Evolutionary conservation across 1,139 yeast genomes (phyloP).

Genomic region (Lodderomyces margitis): DNA sequence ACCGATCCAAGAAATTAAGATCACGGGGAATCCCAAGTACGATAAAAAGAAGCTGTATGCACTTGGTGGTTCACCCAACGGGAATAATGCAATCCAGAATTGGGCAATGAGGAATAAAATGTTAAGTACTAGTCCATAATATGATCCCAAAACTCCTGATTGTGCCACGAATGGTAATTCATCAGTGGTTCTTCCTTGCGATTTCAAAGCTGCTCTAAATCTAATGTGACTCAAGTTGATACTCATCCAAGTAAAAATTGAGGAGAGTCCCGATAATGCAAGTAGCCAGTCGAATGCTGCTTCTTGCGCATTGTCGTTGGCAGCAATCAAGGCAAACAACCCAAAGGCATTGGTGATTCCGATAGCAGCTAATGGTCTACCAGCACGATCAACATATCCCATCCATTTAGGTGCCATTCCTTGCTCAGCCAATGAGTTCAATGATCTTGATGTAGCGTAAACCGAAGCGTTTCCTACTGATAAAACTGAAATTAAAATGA

Average conservation of each 20-base stretch:
- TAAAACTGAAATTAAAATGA: constrained; percentile 40
- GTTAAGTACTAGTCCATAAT: constrained; percentile 27
- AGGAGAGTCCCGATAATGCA: constrained; percentile 37
- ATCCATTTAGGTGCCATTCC: constrained; percentile 42
- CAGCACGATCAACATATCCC: constrained; percentile 40
- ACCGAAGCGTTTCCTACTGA: constrained; percentile 48
- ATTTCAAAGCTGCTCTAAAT: constrained; percentile 33
- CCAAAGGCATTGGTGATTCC: constrained; percentile 36
- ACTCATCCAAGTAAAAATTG: constrained; percentile 38
- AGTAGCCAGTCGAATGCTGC: constrained; percentile 36
- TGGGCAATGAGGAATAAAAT: constrained; percentile 37
- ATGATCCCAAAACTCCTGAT: constrained; percentile 34
- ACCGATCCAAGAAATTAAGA: constrained; percentile 34
- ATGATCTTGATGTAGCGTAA: constrained; percentile 44
- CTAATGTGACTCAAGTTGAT: constrained; percentile 34
- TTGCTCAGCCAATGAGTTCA: constrained; percentile 41
- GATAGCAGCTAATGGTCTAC: constrained; percentile 44
- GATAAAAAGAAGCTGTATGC: constrained; percentile 35
- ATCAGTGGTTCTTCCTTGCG: constrained; percentile 26
- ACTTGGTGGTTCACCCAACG: constrained; percentile 33
- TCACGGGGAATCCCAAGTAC: constrained; percentile 38
- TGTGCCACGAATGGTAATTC: constrained; percentile 33
- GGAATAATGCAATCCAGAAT: constrained; percentile 44
- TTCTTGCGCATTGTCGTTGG: constrained; percentile 31
- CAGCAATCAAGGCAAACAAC: constrained; percentile 40